Conservation (phyloP, 768 basidiomycete species). For the Trametes cubensis region DNA sequence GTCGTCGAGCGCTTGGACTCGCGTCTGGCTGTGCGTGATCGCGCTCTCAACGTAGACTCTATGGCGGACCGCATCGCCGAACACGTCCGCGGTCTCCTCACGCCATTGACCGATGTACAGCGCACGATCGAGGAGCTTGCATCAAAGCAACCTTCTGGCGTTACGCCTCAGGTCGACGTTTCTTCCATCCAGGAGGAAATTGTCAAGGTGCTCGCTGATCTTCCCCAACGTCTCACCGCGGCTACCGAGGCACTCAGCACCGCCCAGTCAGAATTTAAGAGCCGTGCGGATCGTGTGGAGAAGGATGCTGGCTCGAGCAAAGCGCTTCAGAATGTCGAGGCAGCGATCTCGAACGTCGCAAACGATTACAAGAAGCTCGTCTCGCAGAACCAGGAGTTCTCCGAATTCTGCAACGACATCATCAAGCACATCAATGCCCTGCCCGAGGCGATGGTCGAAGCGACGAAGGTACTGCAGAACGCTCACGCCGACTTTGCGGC, state of each 20-base stretch:
- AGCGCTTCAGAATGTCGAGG: conserved; percentile 48
- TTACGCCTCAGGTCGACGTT: conserved; percentile 20
- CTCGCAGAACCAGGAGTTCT: conserved; percentile 50
- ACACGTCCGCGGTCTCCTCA: conserved; percentile 49
- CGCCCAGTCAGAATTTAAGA: conserved; percentile 31
- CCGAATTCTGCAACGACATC: conserved; percentile 54
- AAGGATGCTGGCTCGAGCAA: conserved; percentile 23
- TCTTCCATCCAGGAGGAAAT: conserved; percentile 27
- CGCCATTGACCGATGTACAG: conserved; percentile 33
- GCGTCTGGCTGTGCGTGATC: conserved; percentile 76
- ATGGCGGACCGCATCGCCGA: conserved; percentile 60
- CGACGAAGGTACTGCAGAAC: conserved; percentile 58
- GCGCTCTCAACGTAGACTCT: conserved; percentile 62
- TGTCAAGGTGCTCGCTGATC: conserved; percentile 43
- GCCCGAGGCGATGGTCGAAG: conserved; percentile 59
- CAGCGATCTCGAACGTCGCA: conserved; percentile 50
- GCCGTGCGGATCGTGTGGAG: conserved; percentile 23
- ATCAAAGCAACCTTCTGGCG: not conserved
- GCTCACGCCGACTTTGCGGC: conserved; percentile 65
- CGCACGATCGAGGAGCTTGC: conserved; percentile 24
- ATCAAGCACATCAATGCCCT: conserved; percentile 56
- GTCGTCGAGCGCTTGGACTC: conserved; percentile 86
- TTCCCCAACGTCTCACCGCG: conserved; percentile 51
- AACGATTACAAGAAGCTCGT: conserved; percentile 53
- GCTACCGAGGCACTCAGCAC: conserved; percentile 48